Conservation (phyloP, 106 monocot genomes). For the Triglochin maritima region DNA sequence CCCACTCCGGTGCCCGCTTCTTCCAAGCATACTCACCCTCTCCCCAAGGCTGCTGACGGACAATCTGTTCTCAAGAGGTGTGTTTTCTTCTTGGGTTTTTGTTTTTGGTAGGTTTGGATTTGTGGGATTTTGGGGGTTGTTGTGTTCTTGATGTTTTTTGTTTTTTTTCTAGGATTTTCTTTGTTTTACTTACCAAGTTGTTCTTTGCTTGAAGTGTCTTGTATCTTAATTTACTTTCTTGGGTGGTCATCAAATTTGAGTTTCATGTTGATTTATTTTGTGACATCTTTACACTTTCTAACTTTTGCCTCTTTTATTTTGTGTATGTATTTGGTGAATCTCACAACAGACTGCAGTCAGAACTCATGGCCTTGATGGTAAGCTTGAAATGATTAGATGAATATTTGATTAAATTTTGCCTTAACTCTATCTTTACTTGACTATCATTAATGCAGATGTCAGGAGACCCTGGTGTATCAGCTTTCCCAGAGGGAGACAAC, state of each 20-base stretch:
- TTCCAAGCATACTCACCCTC: conserved; percentile 38
- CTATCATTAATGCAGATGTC: conserved; percentile 44
- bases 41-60: conserved; percentile 37
- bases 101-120: not conserved
- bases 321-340: not conserved
- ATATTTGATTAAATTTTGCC: not conserved
- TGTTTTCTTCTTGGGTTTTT: conserved; percentile 3
- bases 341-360: conserved; percentile 71
- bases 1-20: conserved; percentile 10
- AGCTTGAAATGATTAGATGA: not conserved
- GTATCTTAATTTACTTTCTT: not conserved
- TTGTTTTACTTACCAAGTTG: not conserved
- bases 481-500: conserved; percentile 97
- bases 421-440: not conserved
- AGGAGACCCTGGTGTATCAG: conserved; percentile 89
- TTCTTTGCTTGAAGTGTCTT: not conserved
- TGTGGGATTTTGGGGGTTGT: not conserved
- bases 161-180: not conserved
- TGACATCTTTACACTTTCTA: not conserved
- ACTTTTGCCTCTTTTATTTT: not conserved
- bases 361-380: conserved; percentile 94
- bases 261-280: not conserved
- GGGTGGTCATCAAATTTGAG: not conserved
- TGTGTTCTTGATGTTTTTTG: too few relatives aligned
- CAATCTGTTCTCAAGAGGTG: conserved; percentile 84